phyloP scores from a whole-genome alignment of 371 early-diverging fungal genomes.

The Funneliformis caledonium region DNA sequence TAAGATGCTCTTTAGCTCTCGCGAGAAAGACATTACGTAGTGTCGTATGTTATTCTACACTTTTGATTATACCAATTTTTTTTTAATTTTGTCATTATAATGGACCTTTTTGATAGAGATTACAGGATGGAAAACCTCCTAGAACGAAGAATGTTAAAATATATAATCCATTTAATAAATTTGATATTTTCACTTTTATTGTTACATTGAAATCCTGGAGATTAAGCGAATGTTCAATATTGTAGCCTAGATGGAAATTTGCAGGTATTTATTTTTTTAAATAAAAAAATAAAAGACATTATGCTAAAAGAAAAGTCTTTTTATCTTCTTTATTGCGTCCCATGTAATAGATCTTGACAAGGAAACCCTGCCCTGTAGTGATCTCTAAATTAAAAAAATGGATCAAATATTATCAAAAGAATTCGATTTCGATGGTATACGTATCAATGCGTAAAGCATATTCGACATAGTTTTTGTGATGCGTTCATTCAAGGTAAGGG shows the following conservation, averaged over 20 bases:
- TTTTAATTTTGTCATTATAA: background rate
- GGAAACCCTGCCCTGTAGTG: conserved; percentile 43
- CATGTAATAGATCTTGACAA: conserved; percentile 52
- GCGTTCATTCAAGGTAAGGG: conserved; percentile 45
- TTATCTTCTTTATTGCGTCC: conserved; percentile 39
- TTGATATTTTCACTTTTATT: background rate
- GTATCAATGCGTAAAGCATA: conserved; percentile 56
- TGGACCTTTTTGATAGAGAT: conserved; percentile 35
- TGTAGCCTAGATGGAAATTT: conserved; percentile 39
- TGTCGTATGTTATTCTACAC: conserved; percentile 37
- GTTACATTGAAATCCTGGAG: conserved; percentile 18
- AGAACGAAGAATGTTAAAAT: background rate
- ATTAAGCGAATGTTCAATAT: conserved; percentile 31
- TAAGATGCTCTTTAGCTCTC: conserved; percentile 47
- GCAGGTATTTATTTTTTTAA: conserved; percentile 33
- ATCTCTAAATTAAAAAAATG: conserved; percentile 44
- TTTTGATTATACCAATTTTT: background rate
- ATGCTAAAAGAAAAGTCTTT: background rate
- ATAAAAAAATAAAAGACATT: conserved; percentile 25
- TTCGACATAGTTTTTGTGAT: conserved; percentile 51
- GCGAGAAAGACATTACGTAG: conserved; percentile 49
- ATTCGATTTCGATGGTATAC: conserved; percentile 53
- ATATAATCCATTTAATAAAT: conserved; percentile 15
- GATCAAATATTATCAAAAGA: conserved; percentile 44
- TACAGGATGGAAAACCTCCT: conserved; percentile 39